These are phyloP conservation scores for Pterocarpus santalinus DNA, from an alignment of 306 rosid genomes.

Conservation along the genomic window DNA sequence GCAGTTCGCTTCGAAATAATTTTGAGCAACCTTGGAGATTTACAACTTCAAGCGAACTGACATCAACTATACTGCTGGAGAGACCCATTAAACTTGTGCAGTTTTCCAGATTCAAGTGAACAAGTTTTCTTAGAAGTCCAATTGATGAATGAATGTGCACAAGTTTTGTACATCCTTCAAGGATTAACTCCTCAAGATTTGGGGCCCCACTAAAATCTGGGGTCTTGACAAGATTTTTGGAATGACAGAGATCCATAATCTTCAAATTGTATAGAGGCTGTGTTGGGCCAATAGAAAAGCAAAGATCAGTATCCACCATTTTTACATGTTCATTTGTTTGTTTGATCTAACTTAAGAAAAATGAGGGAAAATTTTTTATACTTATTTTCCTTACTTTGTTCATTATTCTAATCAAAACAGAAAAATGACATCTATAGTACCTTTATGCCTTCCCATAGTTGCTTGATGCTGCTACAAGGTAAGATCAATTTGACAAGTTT, in stretches of 20 bases:
- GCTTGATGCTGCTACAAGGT: too few relatives aligned
- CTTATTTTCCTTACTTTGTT: background rate
- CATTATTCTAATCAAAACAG: too few relatives aligned
- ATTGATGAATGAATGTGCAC: background rate
- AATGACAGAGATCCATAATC: background rate
- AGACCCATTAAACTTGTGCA: conserved; percentile 11
- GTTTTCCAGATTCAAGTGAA: background rate
- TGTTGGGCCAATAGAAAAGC: too few relatives aligned
- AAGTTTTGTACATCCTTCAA: background rate
- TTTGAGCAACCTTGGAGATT: background rate
- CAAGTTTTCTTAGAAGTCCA: background rate
- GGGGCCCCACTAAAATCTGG: background rate
- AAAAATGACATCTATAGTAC: too few relatives aligned
- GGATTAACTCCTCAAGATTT: conserved; percentile 5
- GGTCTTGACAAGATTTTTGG: background rate
- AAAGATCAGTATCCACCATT: too few relatives aligned
- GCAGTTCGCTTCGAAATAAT: background rate
- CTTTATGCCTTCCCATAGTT: too few relatives aligned
- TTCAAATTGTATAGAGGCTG: conserved; percentile 26
- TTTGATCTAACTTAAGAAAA: too few relatives aligned
- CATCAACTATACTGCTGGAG: background rate
- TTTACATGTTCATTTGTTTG: too few relatives aligned
- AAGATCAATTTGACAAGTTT: conserved; percentile 24
- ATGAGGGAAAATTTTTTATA: background rate
- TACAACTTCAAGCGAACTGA: conserved; percentile 13